Conservation (phyloP, 495 filamentous ascomycete species). For the Elasticomyces elasticus region DNA sequence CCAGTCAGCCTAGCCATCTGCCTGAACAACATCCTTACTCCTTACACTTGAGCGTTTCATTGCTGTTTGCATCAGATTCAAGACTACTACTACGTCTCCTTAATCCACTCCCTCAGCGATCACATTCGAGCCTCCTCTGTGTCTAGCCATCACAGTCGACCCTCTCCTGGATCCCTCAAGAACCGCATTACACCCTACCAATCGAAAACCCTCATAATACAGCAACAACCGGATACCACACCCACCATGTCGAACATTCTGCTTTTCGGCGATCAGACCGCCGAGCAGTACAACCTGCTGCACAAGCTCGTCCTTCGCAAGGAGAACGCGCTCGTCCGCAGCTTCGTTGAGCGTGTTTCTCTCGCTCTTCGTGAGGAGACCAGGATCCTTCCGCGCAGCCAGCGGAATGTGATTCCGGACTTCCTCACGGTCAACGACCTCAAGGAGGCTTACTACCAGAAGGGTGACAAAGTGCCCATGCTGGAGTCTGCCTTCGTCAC, state of each 20-base stretch:
- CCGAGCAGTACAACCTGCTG: slow-evolving; percentile 58
- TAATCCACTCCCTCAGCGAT: not conserved
- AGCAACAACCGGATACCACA: not conserved
- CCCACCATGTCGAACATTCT: slow-evolving; percentile 29
- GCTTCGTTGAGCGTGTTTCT: slow-evolving; percentile 54
- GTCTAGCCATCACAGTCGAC: slow-evolving; percentile 21
- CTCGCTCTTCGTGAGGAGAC: slow-evolving; percentile 57
- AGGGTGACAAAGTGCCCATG: slow-evolving; percentile 48
- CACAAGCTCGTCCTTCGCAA: slow-evolving; percentile 52
- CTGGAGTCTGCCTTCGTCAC: slow-evolving; percentile 58
- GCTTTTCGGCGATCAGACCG: slow-evolving; percentile 69
- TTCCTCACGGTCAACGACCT: slow-evolving; percentile 64
- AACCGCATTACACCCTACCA: not conserved
- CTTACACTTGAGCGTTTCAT: slow-evolving; percentile 11
- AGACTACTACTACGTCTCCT: slow-evolving; percentile 10
- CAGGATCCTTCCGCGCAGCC: slow-evolving; percentile 46
- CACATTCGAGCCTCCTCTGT: slow-evolving; percentile 2
- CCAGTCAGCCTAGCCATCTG: slow-evolving; percentile 20
- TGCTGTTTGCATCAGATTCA: not conserved
- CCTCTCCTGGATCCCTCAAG: not conserved
- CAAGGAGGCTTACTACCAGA: slow-evolving; percentile 54
- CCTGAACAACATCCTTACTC: slow-evolving; percentile 7
- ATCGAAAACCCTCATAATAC: not conserved
- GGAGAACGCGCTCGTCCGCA: slow-evolving; percentile 52
- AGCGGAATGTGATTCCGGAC: slow-evolving; percentile 53